Percentiles rank a stretch among this genome's conserved stretches.
phyloP scores from a whole-genome alignment of 2,329 filamentous ascomycete species.

The Cladosporium sp. region DNA sequence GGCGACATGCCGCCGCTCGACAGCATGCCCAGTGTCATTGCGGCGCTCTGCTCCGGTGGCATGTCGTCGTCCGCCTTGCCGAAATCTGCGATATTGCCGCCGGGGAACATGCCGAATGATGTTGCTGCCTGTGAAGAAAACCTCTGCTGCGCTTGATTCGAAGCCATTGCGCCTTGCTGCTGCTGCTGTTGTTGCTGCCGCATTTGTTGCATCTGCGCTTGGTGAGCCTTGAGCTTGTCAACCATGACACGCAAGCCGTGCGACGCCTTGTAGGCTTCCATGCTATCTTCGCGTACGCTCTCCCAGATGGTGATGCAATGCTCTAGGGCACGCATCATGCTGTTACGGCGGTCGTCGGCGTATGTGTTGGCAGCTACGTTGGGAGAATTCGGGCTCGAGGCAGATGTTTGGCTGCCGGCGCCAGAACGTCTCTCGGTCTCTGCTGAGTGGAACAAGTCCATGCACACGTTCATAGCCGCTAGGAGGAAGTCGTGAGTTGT shows the following conservation, averaged over 20 bases:
- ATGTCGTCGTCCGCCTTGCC: constrained; percentile 52
- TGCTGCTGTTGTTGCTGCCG: constrained; percentile 24
- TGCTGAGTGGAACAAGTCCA: constrained; percentile 75
- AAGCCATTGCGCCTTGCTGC: constrained; percentile 1
- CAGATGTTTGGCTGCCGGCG: constrained; percentile 22
- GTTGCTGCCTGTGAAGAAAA: constrained; percentile 7
- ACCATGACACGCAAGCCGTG: constrained; percentile 82
- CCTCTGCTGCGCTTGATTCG: constrained; percentile 5
- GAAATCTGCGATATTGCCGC: constrained; percentile 29
- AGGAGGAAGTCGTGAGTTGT: constrained; percentile 84
- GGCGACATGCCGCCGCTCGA: constrained; percentile 62
- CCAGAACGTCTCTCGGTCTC: constrained; percentile 42
- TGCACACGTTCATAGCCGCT: constrained; percentile 77
- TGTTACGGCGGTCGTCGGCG: constrained; percentile 56
- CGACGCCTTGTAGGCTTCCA: constrained; percentile 88
- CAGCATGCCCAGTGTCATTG: constrained; percentile 70
- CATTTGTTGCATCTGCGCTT: constrained; percentile 21
- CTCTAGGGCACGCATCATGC: constrained; percentile 76
- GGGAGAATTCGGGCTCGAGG: constrained; percentile 10
- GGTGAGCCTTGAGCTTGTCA: constrained; percentile 66
- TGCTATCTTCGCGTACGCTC: constrained; percentile 70
- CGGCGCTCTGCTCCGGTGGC: constrained; percentile 62
- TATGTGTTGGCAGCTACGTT: constrained; percentile 39
- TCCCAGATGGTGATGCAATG: constrained; percentile 78
- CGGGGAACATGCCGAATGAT: constrained; percentile 36